Evolutionary conservation across 2,329 filamentous ascomycete genomes (phyloP).

Genomic region (Ascochyta lentis): DNA sequence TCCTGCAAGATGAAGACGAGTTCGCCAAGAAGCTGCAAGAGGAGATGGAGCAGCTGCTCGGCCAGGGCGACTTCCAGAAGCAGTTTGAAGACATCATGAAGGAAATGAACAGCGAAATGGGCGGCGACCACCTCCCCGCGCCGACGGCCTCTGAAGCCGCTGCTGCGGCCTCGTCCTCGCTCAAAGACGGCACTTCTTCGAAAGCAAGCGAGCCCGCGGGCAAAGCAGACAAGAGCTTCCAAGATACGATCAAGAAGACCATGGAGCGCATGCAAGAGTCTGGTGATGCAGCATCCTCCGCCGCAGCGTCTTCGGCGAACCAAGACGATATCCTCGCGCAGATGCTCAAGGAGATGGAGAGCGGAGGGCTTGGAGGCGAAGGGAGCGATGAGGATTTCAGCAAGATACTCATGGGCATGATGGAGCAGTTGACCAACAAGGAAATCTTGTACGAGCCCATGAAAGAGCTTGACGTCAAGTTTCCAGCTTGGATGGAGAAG

Average conservation of each 20-base stretch:
- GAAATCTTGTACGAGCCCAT: conserved; percentile 98
- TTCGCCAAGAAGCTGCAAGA: conserved; percentile 87
- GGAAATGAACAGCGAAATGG: conserved; percentile 61
- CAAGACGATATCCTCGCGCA: conserved; percentile 85
- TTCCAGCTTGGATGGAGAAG: conserved; percentile 84
- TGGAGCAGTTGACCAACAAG: conserved; percentile 98
- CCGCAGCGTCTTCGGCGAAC: conserved; percentile 66
- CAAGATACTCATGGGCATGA: conserved; percentile 96
- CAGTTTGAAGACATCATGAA: conserved; percentile 82
- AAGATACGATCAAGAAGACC: conserved; percentile 89
- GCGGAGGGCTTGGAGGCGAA: conserved; percentile 61
- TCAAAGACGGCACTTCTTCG: conserved; percentile 15
- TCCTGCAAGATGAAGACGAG: conserved; percentile 62
- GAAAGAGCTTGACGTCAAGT: conserved; percentile 95
- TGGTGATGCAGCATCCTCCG: conserved; percentile 81
- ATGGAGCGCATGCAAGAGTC: conserved; percentile 97
- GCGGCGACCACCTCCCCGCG: conserved; percentile 26
- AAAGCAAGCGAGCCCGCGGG: conserved; percentile 10
- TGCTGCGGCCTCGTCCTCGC: conserved; percentile 40
- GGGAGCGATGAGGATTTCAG: conserved; percentile 82
- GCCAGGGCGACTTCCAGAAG: conserved; percentile 74
- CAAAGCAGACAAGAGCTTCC: conserved; percentile 74
- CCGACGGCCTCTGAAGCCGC: conserved; percentile 19
- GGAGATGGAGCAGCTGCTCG: conserved; percentile 85
- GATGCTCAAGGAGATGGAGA: conserved; percentile 87